Conservation (phyloP, 208 protist species). For the Leishmania major region DNA sequence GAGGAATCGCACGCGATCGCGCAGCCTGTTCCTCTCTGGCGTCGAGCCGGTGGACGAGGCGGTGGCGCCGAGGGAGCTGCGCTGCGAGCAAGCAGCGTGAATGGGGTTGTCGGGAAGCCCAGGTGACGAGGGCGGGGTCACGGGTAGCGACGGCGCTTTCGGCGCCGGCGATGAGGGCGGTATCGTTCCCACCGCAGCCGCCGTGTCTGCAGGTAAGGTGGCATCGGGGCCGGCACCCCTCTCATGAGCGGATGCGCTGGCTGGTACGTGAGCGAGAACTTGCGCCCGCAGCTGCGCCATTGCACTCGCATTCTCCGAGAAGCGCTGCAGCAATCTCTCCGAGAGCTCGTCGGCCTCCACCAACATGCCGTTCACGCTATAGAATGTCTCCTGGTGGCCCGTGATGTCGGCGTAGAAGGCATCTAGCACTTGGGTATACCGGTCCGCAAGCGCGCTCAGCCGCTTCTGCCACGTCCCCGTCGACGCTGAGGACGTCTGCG, state of each 20-base stretch:
- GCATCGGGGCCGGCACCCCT: not conserved
- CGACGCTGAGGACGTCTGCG: not conserved
- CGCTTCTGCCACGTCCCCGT: slow-evolving; percentile 11
- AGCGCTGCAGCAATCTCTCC: slow-evolving; percentile 32
- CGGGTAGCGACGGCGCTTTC: too few species aligned
- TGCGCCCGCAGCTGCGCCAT: slow-evolving; percentile 17
- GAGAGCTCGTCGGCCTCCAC: slow-evolving; percentile 45
- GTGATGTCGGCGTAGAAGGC: slow-evolving; percentile 34
- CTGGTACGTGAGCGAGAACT: not conserved
- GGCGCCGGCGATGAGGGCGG: too few species aligned
- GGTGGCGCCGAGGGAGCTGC: not conserved
- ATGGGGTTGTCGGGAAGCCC: not conserved
- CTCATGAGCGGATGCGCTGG: too few species aligned
- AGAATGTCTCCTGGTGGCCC: slow-evolving; percentile 35
- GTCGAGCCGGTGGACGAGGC: not conserved
- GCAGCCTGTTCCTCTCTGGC: slow-evolving; percentile 13
- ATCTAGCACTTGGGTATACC: slow-evolving; percentile 39
- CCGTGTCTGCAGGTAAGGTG: not conserved
- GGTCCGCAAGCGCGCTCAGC: slow-evolving; percentile 22
- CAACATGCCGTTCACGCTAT: slow-evolving; percentile 37
- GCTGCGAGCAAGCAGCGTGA: not conserved
- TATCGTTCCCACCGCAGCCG: not conserved
- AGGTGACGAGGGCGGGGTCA: not conserved
- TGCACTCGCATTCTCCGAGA: slow-evolving; percentile 23
- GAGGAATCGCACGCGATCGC: slow-evolving; percentile 29